Conservation (phyloP, 768 basidiomycete species). For the Leccinum sublutescens region DNA sequence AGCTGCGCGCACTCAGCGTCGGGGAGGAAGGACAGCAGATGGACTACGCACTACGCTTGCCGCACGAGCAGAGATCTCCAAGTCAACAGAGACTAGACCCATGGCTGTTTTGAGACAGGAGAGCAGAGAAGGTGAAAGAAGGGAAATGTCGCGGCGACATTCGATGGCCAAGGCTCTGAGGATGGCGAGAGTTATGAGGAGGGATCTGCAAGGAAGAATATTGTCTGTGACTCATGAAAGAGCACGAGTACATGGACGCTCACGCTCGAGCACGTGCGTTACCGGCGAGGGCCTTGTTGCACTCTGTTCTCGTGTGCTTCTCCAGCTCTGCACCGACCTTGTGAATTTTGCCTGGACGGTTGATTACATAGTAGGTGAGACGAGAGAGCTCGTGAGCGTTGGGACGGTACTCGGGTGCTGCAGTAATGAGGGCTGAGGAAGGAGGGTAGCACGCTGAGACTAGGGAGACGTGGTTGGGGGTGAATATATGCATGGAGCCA, state of each 20-base stretch:
- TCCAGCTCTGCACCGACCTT: constrained; percentile 77
- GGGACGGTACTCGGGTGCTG: constrained; percentile 75
- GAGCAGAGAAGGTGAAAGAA: constrained; percentile 69
- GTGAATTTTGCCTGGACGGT: constrained; percentile 74
- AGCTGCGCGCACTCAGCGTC: constrained; percentile 49
- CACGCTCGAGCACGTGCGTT: constrained; percentile 80
- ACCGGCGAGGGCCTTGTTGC: constrained; percentile 62
- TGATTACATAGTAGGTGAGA: constrained; percentile 84
- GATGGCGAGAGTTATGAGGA: constrained; percentile 82
- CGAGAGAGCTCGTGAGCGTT: constrained; percentile 84
- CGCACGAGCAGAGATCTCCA: constrained; percentile 74
- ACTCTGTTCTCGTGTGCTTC: constrained; percentile 65
- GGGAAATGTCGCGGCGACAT: constrained; percentile 79
- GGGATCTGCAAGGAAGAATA: constrained; percentile 43
- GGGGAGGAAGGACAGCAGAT: not conserved
- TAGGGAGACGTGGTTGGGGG: constrained; percentile 80
- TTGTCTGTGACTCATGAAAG: not conserved
- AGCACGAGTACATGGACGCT: constrained; percentile 29
- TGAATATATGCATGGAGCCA: constrained; percentile 67
- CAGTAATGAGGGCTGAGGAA: constrained; percentile 65
- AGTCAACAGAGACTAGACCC: constrained; percentile 53
- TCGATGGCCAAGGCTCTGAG: constrained; percentile 80
- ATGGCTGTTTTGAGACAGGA: constrained; percentile 61
- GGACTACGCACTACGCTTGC: constrained; percentile 69
- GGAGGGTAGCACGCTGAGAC: constrained; percentile 87